Conservation (phyloP, 2,329 filamentous ascomycete genomes). For the Tympanopsis confertula region DNA sequence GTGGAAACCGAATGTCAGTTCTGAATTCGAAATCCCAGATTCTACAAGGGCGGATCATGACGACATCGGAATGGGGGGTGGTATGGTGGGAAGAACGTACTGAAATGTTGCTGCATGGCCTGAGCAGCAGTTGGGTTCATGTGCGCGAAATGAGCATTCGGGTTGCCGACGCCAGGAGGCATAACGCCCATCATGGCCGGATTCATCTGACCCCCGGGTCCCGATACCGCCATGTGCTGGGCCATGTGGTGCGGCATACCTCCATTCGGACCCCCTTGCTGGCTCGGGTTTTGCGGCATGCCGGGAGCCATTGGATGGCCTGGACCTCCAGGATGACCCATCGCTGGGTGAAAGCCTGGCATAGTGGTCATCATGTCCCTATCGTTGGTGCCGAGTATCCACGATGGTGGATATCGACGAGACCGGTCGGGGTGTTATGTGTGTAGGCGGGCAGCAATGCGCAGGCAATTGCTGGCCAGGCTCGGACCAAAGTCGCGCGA, state of each 20-base stretch:
- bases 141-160: slow-evolving; percentile 31
- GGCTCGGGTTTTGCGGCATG: slow-evolving; percentile 58
- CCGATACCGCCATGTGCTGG: slow-evolving; percentile 61
- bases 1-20: slow-evolving; percentile 16
- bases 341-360: slow-evolving; percentile 19
- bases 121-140: slow-evolving; percentile 24
- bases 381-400: slow-evolving; percentile 32
- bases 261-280: slow-evolving; percentile 54
- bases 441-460: not conserved
- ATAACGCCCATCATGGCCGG: slow-evolving; percentile 67
- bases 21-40: no score
- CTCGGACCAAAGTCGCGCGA: no score
- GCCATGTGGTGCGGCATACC: slow-evolving; percentile 56
- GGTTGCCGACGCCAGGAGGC: slow-evolving; percentile 52
- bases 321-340: slow-evolving; percentile 36
- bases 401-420: slow-evolving; percentile 47
- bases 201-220: slow-evolving; percentile 60
- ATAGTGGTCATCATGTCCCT: slow-evolving; percentile 60
- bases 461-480: no score
- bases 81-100: slow-evolving; percentile 7
- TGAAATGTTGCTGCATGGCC: slow-evolving; percentile 49
- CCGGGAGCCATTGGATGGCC: slow-evolving; percentile 52
- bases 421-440: not conserved
- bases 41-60: not conserved
- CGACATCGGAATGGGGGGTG: not conserved